phyloP scores from a whole-genome alignment of 1,139 yeast genomes.

The Petasospora rhodanensis region DNA sequence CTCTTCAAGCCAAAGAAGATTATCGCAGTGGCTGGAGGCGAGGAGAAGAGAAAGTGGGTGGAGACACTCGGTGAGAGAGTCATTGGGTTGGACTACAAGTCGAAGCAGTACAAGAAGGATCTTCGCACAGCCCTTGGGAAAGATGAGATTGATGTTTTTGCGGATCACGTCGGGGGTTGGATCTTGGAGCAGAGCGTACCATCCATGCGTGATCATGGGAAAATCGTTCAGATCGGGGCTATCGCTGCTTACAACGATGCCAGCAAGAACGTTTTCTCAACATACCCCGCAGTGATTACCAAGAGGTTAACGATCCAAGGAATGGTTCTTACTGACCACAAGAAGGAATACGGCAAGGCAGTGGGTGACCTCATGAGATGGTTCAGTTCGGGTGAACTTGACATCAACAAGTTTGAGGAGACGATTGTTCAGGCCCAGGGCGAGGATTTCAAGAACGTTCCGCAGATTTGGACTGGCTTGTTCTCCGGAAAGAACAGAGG shows the following conservation, averaged over 20 bases:
- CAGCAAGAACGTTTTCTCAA: constrained; percentile 24
- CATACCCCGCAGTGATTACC: constrained; percentile 16
- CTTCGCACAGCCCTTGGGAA: constrained; percentile 43
- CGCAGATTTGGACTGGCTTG: constrained; percentile 41
- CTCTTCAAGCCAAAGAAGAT: constrained; percentile 51
- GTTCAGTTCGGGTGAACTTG: constrained; percentile 40
- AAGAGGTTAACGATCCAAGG: constrained; percentile 23
- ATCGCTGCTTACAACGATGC: constrained; percentile 53
- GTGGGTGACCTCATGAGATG: constrained; percentile 21
- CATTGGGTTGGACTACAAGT: constrained; percentile 51
- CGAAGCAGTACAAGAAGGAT: constrained; percentile 38
- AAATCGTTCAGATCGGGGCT: constrained; percentile 57
- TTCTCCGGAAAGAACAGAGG: constrained; percentile 35
- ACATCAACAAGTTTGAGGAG: constrained; percentile 24
- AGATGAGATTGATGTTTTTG: constrained; percentile 43
- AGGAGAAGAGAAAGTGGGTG: constrained; percentile 50
- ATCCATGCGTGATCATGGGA: constrained; percentile 39
- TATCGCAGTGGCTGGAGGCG: constrained; percentile 62
- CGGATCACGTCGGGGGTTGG: constrained; percentile 64
- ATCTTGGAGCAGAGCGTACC: constrained; percentile 45
- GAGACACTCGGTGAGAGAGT: constrained; percentile 53
- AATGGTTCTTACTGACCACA: constrained; percentile 21
- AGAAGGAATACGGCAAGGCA: constrained; percentile 12
- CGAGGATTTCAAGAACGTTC: constrained; percentile 32
- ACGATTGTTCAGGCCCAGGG: constrained; percentile 37